Evolutionary conservation across 768 basidiomycete genomes (phyloP).

Genomic region (Daedalea quercina): DNA sequence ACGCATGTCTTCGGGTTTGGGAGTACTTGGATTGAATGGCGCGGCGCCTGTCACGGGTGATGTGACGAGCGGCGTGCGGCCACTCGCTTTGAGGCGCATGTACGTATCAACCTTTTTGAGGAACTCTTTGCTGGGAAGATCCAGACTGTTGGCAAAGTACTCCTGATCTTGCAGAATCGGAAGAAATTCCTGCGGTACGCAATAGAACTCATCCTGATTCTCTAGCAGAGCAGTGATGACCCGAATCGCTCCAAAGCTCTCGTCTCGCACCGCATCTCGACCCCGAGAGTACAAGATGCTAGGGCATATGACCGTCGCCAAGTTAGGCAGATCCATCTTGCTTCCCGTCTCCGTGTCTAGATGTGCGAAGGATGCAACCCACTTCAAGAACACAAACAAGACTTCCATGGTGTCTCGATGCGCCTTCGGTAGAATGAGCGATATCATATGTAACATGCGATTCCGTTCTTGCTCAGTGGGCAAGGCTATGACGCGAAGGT

Average conservation of each 20-base stretch:
- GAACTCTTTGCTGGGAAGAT: slow-evolving; percentile 91
- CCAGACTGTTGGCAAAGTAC: slow-evolving; percentile 81
- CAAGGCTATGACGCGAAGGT: slow-evolving; percentile 47
- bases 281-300: slow-evolving; percentile 91
- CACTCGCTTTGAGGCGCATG: slow-evolving; percentile 60
- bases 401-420: slow-evolving; percentile 98
- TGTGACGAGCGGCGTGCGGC: slow-evolving; percentile 39
- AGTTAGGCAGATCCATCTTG: slow-evolving; percentile 95
- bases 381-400: slow-evolving; percentile 96
- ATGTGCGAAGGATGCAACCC: slow-evolving; percentile 99
- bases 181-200: slow-evolving; percentile 87
- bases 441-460: slow-evolving; percentile 79
- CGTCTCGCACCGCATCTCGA: slow-evolving; percentile 82
- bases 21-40: slow-evolving; percentile 29
- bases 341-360: slow-evolving; percentile 42
- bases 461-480: slow-evolving; percentile 70
- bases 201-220: slow-evolving; percentile 92
- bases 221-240: slow-evolving; percentile 85
- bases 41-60: slow-evolving; percentile 30
- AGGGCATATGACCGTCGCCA: slow-evolving; percentile 97
- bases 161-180: slow-evolving; percentile 87
- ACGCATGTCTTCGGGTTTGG: slow-evolving; percentile 17
- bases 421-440: slow-evolving; percentile 81
- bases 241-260: slow-evolving; percentile 84
- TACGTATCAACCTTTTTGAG: slow-evolving; percentile 94